Conservation (phyloP, 2,329 filamentous ascomycete species). For the Nothopassalora personata region DNA sequence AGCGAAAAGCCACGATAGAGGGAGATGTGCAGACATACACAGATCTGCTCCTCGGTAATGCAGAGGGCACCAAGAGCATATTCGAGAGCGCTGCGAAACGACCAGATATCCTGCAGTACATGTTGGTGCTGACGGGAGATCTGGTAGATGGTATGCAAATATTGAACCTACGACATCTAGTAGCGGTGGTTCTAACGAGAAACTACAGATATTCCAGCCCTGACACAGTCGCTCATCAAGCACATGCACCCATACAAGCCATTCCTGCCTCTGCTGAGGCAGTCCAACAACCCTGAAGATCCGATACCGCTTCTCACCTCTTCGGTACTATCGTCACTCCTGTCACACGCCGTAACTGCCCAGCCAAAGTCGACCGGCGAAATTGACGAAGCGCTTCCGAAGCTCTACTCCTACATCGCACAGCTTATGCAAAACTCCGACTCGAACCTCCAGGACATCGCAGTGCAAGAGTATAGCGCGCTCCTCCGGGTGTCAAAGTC, state of each 20-base stretch:
- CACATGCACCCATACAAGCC: conserved; percentile 67
- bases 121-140: conserved; percentile 82
- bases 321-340: conserved; percentile 74
- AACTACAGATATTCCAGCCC: conserved; percentile 65
- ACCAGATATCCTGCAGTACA: conserved; percentile 88
- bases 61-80: conserved; percentile 61
- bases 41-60: conserved; percentile 68
- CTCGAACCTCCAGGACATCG: conserved; percentile 88
- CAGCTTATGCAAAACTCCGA: conserved; percentile 79
- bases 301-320: conserved; percentile 85
- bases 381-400: conserved; percentile 70
- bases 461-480: conserved; percentile 83
- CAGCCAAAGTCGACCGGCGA: conserved; percentile 56
- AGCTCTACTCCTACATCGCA: conserved; percentile 81
- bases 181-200: background rate
- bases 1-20: conserved; percentile 77
- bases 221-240: conserved; percentile 70
- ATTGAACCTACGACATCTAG: background rate
- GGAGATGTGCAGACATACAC: conserved; percentile 74
- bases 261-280: conserved; percentile 76
- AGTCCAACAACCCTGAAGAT: conserved; percentile 78
- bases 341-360: conserved; percentile 58
- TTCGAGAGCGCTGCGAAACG: conserved; percentile 81
- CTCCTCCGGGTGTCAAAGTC: conserved; percentile 70
- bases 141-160: conserved; percentile 68